Evolutionary conservation across 495 filamentous ascomycete species (phyloP), one percentile per base, ranked within the genome.

Genomic region (Aspergillus homomorphus): DNA sequence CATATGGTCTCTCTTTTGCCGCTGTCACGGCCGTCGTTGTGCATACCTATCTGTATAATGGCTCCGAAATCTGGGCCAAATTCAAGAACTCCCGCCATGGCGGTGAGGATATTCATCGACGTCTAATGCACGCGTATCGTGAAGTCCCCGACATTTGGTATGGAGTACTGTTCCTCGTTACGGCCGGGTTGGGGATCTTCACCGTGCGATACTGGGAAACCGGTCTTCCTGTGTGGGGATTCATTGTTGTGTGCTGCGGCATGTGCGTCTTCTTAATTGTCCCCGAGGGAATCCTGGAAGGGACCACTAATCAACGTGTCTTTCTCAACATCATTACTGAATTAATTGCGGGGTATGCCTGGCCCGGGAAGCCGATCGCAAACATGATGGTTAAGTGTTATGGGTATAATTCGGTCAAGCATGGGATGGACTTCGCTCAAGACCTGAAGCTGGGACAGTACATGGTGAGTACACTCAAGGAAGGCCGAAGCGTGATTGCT

Each of bases 381-480:
- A 92, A 92, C 66, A 91, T 92, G 86, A 88, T 92, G 44, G 91
- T 92, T 62, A 87, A 90, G 22, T 91, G 86, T 0, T 92, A 92
- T 64, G 89, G 89, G 45, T 77, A 78, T 51, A 78, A 81, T 22
- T 75, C 77, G 6, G 67, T 79, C 21, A 73, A 72, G 22, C 80
- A 82, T 53, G 81, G 76, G 15, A 75, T 82, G 59, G 69, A 69
- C 45, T 83, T 76, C 56, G 69, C 70, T 12, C 67, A 72, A 48
- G 78, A 82, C 51, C 54, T 82, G 4, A 81, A 82, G 62, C 53
- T 80, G 41, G 81, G 75, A 8, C 81, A 84, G 60, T 86, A 84
- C 51, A 77, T 83, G 73, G 64, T 66, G 43, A 21, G 58, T 30
- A 5, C 1, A 0, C 43, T 12, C 8, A n/a, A 7, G 15, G 10